Conservation (phyloP, 129 eudicot species). For the Flaveria trinervia region DNA sequence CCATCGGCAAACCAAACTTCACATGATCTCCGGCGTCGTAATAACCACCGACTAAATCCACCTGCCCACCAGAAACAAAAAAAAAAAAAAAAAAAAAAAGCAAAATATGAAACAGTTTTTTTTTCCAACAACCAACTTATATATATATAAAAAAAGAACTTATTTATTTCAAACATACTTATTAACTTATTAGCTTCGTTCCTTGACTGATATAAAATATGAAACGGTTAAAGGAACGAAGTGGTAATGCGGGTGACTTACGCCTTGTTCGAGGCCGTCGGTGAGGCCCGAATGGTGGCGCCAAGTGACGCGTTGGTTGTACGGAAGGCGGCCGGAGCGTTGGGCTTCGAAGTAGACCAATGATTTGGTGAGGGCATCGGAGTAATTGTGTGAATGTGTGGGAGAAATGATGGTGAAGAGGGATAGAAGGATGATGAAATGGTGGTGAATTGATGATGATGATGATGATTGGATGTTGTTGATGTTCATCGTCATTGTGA, state of each 20-base stretch:
- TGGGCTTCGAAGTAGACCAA: conserved; percentile 90
- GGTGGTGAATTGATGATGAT: conserved; percentile 10
- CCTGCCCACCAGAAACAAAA: conserved; percentile 38
- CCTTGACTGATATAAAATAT: no score
- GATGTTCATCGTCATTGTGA: neutral
- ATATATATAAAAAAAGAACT: no score
- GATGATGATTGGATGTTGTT: conserved; percentile 14
- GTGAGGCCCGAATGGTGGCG: conserved; percentile 84
- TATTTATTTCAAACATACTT: no score
- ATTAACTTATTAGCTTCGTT: no score
- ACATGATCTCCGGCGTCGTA: conserved; percentile 97
- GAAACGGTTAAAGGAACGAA: no score
- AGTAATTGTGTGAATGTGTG: conserved; percentile 45
- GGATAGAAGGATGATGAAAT: conserved; percentile 31
- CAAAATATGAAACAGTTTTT: neutral
- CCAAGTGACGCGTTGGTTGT: conserved; percentile 90
- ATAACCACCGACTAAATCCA: conserved; percentile 92
- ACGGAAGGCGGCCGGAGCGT: conserved; percentile 88
- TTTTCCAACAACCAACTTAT: no score
- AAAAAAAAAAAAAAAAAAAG: no score
- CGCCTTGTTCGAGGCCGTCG: conserved; percentile 88
- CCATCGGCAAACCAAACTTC: conserved; percentile 96
- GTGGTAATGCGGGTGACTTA: conserved; percentile 14
- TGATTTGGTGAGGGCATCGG: conserved; percentile 71
- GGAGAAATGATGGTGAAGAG: conserved; percentile 25